Conservation (phyloP, 1,284 basidiomycete genomes). For the Malassezia caprae region DNA sequence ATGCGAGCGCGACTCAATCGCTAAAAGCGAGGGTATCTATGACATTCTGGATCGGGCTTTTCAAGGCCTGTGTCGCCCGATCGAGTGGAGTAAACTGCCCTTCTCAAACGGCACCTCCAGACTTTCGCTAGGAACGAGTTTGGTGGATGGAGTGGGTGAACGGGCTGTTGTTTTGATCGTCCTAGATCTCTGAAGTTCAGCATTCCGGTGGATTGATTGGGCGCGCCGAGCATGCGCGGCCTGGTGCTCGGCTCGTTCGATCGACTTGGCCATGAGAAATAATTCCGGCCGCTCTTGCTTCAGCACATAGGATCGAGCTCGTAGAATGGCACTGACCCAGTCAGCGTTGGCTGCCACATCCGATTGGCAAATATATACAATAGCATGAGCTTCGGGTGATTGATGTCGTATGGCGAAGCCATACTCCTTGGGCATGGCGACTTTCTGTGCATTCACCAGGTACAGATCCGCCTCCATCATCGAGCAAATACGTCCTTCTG, state of each 20-base stretch:
- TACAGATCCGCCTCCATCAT: conserved; percentile 42
- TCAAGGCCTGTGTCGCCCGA: background rate
- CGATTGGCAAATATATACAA: conserved; percentile 38
- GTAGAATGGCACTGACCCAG: conserved; percentile 39
- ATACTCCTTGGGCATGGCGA: conserved; percentile 35
- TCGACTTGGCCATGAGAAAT: conserved; percentile 12
- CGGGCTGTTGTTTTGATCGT: background rate
- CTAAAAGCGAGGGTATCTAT: background rate
- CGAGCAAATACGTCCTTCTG: conserved; percentile 32
- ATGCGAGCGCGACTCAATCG: background rate
- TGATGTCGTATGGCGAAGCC: conserved; percentile 40
- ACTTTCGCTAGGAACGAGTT: background rate
- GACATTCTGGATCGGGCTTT: background rate
- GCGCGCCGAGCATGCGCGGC: background rate
- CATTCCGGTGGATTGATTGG: background rate
- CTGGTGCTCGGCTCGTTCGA: background rate
- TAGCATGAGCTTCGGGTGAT: conserved; percentile 13
- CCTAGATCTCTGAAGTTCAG: background rate
- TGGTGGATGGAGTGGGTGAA: background rate
- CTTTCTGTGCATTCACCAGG: conserved; percentile 25
- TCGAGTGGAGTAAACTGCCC: conserved; percentile 10
- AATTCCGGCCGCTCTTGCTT: conserved; percentile 37
- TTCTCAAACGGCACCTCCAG: conserved; percentile 11
- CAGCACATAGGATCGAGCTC: conserved; percentile 42
- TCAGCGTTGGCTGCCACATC: conserved; percentile 40